Evolutionary conservation across 768 basidiomycete genomes (phyloP).

Genomic region (Pleurotus pulmonarius): DNA sequence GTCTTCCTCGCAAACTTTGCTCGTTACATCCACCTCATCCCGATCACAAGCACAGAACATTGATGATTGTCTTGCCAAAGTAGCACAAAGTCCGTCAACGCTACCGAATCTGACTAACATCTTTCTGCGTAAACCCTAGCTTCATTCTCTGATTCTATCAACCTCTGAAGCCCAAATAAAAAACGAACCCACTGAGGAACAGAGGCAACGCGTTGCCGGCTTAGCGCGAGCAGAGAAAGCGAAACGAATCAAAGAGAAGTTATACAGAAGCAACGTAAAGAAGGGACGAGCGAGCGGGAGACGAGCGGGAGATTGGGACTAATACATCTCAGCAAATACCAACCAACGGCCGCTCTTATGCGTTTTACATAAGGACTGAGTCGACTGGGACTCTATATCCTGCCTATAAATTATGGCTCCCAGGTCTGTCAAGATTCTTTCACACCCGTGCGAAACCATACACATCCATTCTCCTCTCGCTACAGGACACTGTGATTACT

Average conservation of each 20-base stretch:
- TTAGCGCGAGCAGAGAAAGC: conserved; percentile 43
- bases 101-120: not conserved
- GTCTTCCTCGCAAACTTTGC: conserved; percentile 62
- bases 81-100: conserved; percentile 15
- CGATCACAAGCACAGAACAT: conserved; percentile 80
- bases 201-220: conserved; percentile 48
- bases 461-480: too few relatives aligned
- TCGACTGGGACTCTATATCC: too few relatives aligned
- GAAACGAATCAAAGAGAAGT: conserved; percentile 47
- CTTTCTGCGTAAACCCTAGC: conserved; percentile 27
- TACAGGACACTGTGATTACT: too few relatives aligned
- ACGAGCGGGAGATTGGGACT: not conserved
- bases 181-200: conserved; percentile 52
- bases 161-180: conserved; percentile 44
- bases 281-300: conserved; percentile 21
- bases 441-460: too few relatives aligned
- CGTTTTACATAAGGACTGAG: too few relatives aligned
- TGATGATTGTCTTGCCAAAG: conserved; percentile 69
- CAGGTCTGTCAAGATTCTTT: too few relatives aligned
- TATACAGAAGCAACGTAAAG: conserved; percentile 49
- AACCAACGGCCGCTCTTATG: too few relatives aligned
- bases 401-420: too few relatives aligned
- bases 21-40: conserved; percentile 64
- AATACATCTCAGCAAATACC: not conserved
- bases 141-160: conserved; percentile 46